phyloP scores from a whole-genome alignment of 352 stramenopile species.

The Phytopythium mirpurense region DNA sequence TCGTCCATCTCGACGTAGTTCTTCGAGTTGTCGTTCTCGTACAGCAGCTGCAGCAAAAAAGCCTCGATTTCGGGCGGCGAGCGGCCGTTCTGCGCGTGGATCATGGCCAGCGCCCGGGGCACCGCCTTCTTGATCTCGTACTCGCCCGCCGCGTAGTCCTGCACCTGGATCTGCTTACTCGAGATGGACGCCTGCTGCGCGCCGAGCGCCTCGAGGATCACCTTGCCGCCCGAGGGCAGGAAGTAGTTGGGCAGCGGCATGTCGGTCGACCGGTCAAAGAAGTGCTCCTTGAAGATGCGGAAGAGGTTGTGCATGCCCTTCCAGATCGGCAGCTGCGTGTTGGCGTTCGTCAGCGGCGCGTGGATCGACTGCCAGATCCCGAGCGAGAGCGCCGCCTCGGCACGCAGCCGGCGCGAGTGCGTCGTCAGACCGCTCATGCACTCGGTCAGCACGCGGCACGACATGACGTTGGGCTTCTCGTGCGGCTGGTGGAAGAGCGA shows the following conservation, averaged over 20 bases:
- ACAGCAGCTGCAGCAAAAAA: conserved; percentile 74
- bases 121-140: conserved; percentile 89
- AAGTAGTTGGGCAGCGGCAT: conserved; percentile 89
- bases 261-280: conserved; percentile 73
- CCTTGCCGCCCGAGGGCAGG: conserved; percentile 74
- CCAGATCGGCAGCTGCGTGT: conserved; percentile 77
- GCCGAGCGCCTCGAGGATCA: conserved; percentile 72
- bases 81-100: conserved; percentile 74
- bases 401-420: conserved; percentile 67
- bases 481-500: conserved; percentile 75
- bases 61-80: conserved; percentile 73
- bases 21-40: conserved; percentile 86
- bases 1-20: conserved; percentile 88
- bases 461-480: conserved; percentile 86
- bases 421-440: conserved; percentile 84
- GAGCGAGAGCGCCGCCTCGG: conserved; percentile 67
- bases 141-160: conserved; percentile 80
- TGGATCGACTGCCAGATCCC: conserved; percentile 86
- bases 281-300: conserved; percentile 88
- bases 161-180: conserved; percentile 82
- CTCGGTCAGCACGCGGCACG: conserved; percentile 74
- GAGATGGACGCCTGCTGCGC: conserved; percentile 76
- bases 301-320: conserved; percentile 85
- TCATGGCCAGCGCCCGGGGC: conserved; percentile 66
- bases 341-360: conserved; percentile 73